A percentile compares a stretch with the other conserved stretches of the same genome.
Conservation (phyloP, 2,329 filamentous ascomycete genomes). For the Neodidymelliopsis sp. region DNA sequence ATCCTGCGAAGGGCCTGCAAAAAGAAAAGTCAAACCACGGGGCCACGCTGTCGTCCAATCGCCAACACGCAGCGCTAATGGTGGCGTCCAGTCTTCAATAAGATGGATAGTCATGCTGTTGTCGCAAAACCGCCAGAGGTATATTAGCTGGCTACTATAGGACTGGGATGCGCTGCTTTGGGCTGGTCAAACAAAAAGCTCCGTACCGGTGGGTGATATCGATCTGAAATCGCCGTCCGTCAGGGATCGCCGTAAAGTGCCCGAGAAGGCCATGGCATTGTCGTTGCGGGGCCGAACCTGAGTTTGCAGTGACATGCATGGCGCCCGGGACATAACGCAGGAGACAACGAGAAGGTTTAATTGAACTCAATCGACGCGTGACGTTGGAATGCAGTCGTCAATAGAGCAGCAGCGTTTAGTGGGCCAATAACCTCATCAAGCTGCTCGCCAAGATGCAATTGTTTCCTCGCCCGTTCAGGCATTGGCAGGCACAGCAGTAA, state of each 20-base stretch:
- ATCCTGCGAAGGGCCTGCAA: constrained; percentile 25
- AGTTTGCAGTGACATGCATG: constrained; percentile 37
- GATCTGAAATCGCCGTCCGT: constrained; percentile 29
- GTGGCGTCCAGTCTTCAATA: constrained; percentile 37
- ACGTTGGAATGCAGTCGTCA: constrained; percentile 2
- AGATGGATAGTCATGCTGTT: constrained; percentile 29
- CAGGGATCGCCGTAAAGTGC: constrained; percentile 48
- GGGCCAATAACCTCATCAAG: constrained; percentile 6
- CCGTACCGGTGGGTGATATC: constrained; percentile 44
- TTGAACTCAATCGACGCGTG: constrained; percentile 21
- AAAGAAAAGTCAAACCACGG: constrained; percentile 25
- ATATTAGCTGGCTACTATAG: constrained; percentile 35
- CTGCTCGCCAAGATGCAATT: constrained; percentile 3
- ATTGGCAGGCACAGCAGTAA: constrained; percentile 3
- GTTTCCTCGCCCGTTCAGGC: constrained; percentile 1
- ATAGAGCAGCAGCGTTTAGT: constrained; percentile 1
- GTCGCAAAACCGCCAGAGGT: constrained; percentile 32
- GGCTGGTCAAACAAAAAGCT: constrained; percentile 43
- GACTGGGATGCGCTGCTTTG: constrained; percentile 28
- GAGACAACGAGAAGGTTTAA: constrained; percentile 11
- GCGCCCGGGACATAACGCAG: constrained; percentile 24
- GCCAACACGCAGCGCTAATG: constrained; percentile 29
- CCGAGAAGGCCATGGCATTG: constrained; percentile 30
- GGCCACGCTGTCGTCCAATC: constrained; percentile 25
- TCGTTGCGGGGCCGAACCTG: constrained; percentile 38